Percentiles rank a stretch among this genome's conserved stretches.
Evolutionary conservation across 176 grass and related monocot species (phyloP).

Genomic region (Triticum urartu): DNA sequence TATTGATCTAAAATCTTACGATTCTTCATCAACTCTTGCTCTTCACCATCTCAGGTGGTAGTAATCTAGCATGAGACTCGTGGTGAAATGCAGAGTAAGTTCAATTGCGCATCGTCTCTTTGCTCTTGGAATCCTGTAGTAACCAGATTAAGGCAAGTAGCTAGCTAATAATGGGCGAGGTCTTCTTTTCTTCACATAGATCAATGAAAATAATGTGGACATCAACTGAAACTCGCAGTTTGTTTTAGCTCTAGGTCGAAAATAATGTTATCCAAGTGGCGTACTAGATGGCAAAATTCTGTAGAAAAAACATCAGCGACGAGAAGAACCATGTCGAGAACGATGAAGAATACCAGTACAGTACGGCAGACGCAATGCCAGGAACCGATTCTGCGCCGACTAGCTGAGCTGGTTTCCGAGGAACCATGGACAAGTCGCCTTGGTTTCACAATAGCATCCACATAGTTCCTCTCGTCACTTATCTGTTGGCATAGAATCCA

Average conservation of each 20-base stretch:
- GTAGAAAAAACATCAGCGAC: neutral
- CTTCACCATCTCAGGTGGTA: constrained; percentile 31
- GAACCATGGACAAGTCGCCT: constrained; percentile 31
- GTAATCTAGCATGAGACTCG: no score
- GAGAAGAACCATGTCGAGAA: neutral
- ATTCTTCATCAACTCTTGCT: constrained; percentile 30
- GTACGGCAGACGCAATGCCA: constrained; percentile 6
- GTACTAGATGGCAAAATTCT: neutral
- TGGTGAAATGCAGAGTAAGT: no score
- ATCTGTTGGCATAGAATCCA: constrained; percentile 34
- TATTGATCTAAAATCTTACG: constrained; percentile 34
- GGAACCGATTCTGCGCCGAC: constrained; percentile 20
- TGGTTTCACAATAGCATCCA: constrained; percentile 45
- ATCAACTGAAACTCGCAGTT: neutral
- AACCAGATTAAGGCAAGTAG: no score
- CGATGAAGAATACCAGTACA: neutral
- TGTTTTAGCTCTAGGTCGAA: neutral
- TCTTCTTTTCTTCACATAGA: no score
- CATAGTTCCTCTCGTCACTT: constrained; percentile 6
- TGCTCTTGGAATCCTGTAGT: neutral
- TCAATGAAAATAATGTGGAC: no score
- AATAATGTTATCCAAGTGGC: neutral
- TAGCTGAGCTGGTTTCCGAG: neutral
- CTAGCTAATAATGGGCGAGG: no score
- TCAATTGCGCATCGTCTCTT: no score